Evolutionary conservation across 1,284 basidiomycete genomes (phyloP).

Genomic region (Vanrija sp.): DNA sequence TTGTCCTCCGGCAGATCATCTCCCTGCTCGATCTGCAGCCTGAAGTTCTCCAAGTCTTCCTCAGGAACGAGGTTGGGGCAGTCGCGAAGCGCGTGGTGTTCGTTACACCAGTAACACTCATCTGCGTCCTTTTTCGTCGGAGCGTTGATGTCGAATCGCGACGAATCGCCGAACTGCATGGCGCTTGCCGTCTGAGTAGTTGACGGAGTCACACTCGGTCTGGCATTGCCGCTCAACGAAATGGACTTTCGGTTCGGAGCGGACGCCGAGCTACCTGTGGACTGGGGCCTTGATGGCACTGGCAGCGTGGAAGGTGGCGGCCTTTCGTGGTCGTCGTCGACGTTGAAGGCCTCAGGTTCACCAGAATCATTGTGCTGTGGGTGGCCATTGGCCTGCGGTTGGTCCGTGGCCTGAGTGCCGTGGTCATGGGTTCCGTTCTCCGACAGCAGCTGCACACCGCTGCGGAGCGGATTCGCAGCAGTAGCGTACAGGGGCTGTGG

Average conservation of each 20-base stretch:
- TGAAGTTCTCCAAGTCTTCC: neutral
- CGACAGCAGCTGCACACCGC: neutral
- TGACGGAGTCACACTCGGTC: too few species aligned
- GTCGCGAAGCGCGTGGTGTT: constrained; percentile 3
- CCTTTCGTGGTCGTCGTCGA: too few species aligned
- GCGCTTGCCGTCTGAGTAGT: neutral
- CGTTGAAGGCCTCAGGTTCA: too few species aligned
- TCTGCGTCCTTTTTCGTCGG: neutral
- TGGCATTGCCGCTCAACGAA: too few species aligned
- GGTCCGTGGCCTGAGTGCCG: neutral
- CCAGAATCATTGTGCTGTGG: neutral
- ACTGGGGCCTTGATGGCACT: too few species aligned
- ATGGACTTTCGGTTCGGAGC: too few species aligned
- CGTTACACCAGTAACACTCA: constrained; percentile 11
- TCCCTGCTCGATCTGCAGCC: neutral
- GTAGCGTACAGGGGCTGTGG: neutral
- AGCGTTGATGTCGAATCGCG: constrained; percentile 2
- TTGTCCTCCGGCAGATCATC: constrained; percentile 2
- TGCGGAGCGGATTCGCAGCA: neutral
- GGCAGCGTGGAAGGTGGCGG: neutral
- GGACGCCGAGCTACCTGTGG: too few species aligned
- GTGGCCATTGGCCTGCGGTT: too few species aligned
- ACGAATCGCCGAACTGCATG: constrained; percentile 16
- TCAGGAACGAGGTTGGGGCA: constrained; percentile 1
- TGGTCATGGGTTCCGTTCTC: neutral